Evolutionary conservation across 2,329 filamentous ascomycete genomes (phyloP).

Genomic region (Nannizziopsis barbatae): DNA sequence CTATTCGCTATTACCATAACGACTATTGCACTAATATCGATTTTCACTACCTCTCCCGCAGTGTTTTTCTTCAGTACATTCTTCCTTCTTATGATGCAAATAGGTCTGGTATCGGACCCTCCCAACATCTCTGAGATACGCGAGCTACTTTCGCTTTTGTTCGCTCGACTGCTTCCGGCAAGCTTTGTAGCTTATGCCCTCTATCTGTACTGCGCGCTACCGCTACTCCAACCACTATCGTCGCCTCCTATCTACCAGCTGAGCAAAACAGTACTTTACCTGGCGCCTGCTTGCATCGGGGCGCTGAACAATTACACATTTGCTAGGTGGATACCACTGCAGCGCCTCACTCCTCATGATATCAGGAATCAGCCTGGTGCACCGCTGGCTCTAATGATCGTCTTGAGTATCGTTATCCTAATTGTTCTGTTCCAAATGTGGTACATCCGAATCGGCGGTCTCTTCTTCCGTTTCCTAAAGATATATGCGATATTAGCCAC

Average conservation of each 20-base stretch:
- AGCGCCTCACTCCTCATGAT: constrained; percentile 82
- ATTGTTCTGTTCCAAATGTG: constrained; percentile 69
- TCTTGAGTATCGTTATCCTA: constrained; percentile 57
- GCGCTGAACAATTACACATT: constrained; percentile 92
- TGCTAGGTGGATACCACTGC: constrained; percentile 74
- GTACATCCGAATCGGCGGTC: constrained; percentile 74
- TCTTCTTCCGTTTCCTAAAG: constrained; percentile 63
- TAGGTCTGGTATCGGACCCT: constrained; percentile 79
- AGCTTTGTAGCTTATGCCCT: constrained; percentile 80
- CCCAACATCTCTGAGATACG: constrained; percentile 58
- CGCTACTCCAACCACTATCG: constrained; percentile 58
- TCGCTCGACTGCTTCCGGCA: constrained; percentile 76
- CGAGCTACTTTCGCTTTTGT: constrained; percentile 61
- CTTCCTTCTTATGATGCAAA: constrained; percentile 73
- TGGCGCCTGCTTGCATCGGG: constrained; percentile 83
- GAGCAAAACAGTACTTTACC: constrained; percentile 82
- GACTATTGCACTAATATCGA: constrained; percentile 64
- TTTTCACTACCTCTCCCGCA: constrained; percentile 67
- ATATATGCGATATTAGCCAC: constrained; percentile 60
- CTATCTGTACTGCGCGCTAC: constrained; percentile 68
- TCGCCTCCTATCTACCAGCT: constrained; percentile 53
- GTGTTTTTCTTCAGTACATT: constrained; percentile 82
- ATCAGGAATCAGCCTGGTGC: constrained; percentile 82
- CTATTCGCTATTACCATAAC: constrained; percentile 68
- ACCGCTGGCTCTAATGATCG: constrained; percentile 64